Evolutionary conservation across 2,329 filamentous ascomycete species (phyloP).

Genomic region (Phialophora macrospora): DNA sequence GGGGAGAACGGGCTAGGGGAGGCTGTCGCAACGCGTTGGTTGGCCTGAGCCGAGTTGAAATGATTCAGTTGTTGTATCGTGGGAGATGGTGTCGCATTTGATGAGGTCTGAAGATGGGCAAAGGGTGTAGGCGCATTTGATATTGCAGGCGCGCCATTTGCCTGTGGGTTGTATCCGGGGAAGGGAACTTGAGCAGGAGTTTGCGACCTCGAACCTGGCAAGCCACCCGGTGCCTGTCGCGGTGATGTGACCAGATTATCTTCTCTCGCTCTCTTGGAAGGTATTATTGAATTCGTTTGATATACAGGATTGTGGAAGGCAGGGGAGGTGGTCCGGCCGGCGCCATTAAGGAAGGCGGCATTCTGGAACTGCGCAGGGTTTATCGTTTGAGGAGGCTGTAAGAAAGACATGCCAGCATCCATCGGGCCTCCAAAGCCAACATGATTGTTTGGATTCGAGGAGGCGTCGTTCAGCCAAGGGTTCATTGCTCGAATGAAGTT

Average conservation of each 20-base stretch:
- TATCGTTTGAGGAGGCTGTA: conserved; percentile 53
- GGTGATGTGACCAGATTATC: conserved; percentile 85
- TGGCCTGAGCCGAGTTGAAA: conserved; percentile 65
- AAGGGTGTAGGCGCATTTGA: conserved; percentile 70
- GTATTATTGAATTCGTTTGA: conserved; percentile 83
- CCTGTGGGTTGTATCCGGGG: conserved; percentile 70
- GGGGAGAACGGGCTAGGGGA: conserved; percentile 91
- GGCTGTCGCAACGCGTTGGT: conserved; percentile 83
- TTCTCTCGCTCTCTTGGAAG: conserved; percentile 84
- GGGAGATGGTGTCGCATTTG: conserved; percentile 87
- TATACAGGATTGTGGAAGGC: conserved; percentile 78
- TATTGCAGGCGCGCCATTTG: conserved; percentile 66
- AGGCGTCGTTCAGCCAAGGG: conserved; percentile 57
- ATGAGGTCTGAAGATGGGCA: conserved; percentile 80
- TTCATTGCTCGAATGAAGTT: conserved; percentile 56
- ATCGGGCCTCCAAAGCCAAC: conserved; percentile 53
- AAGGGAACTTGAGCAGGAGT: conserved; percentile 77
- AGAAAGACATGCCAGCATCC: conserved; percentile 55
- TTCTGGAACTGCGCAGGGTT: conserved; percentile 59
- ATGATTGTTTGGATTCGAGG: conserved; percentile 56
- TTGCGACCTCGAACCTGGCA: conserved; percentile 85
- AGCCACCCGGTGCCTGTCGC: conserved; percentile 71
- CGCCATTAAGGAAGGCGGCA: conserved; percentile 76
- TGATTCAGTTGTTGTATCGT: conserved; percentile 80
- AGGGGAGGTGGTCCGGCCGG: conserved; percentile 80